Conservation (phyloP, 805 yeast genomes). For the Teunomyces lycoperdinae region DNA sequence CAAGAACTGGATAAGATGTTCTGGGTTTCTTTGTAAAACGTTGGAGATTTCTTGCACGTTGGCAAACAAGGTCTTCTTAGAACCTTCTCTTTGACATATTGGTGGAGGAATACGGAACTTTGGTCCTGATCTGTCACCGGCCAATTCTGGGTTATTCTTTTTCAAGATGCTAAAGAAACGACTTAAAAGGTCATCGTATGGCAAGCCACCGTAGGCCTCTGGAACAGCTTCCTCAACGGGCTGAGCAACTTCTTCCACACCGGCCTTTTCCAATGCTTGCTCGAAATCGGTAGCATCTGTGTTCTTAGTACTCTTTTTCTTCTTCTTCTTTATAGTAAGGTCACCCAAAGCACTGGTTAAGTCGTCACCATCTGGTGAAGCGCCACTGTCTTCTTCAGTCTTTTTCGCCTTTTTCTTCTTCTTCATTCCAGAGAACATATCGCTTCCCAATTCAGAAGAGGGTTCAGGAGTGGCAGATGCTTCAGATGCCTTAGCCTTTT, state of each 20-base stretch:
- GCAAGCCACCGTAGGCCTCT: constrained; percentile 48
- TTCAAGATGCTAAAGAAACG: constrained; percentile 85
- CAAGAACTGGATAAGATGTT: constrained; percentile 92
- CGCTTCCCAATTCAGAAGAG: constrained; percentile 44
- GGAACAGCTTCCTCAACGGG: constrained; percentile 28
- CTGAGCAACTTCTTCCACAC: constrained; percentile 54
- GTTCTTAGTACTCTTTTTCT: constrained; percentile 59
- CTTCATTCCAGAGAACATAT: constrained; percentile 68
- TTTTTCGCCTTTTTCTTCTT: constrained; percentile 74
- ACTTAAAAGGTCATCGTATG: constrained; percentile 73
- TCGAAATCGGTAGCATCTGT: constrained; percentile 78
- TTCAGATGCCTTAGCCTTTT: constrained; percentile 54
- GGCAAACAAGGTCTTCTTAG: constrained; percentile 92
- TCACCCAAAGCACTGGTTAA: constrained; percentile 38
- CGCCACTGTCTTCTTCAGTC: constrained; percentile 25
- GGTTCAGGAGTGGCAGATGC: constrained; percentile 36
- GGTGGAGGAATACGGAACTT: constrained; percentile 98
- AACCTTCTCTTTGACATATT: constrained; percentile 93
- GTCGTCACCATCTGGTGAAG: constrained; percentile 26
- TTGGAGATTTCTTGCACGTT: constrained; percentile 93
- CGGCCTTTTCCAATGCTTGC: constrained; percentile 85
- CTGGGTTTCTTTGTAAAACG: constrained; percentile 93
- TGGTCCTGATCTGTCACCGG: constrained; percentile 90
- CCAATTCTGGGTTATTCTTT: constrained; percentile 95
- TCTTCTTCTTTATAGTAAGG: constrained; percentile 64